phyloP scores from a whole-genome alignment of 257 asterid genomes.

The Thymus mandschuricus region DNA sequence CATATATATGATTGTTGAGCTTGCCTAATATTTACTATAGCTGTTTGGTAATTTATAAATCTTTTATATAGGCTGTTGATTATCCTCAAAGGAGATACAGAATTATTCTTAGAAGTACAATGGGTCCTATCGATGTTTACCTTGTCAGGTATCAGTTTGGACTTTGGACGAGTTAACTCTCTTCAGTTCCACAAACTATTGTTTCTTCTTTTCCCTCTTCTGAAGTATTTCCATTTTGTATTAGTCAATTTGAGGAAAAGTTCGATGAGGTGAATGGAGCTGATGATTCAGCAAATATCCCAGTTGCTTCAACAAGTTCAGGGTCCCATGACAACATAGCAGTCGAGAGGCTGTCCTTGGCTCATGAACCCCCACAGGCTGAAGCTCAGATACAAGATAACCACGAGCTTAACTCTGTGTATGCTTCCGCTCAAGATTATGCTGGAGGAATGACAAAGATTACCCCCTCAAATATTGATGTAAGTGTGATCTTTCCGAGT shows the following conservation, averaged over 20 bases:
- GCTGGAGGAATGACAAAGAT: conserved; percentile 81
- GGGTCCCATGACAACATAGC: conserved; percentile 59
- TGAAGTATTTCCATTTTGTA: conserved; percentile 28
- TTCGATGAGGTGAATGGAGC: conserved; percentile 73
- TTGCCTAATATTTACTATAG: conserved; percentile 24
- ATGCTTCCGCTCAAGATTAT: conserved; percentile 60
- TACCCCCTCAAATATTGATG: conserved; percentile 78
- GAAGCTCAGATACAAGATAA: conserved; percentile 55
- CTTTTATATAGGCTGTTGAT: conserved; percentile 70
- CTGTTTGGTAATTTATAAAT: conserved; percentile 27
- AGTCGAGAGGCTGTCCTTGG: conserved; percentile 38
- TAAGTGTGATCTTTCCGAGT: conserved; percentile 42
- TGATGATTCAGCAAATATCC: conserved; percentile 57
- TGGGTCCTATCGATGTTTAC: conserved; percentile 96
- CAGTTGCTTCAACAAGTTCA: conserved; percentile 67
- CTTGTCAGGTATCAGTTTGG: conserved; percentile 74
- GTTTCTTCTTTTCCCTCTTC: conserved; percentile 1
- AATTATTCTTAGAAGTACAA: conserved; percentile 94
- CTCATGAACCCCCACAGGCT: conserved; percentile 41
- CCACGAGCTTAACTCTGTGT: conserved; percentile 40
- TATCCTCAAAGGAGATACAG: conserved; percentile 93
- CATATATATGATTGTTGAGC: conserved; percentile 8
- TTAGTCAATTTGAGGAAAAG: conserved; percentile 93
- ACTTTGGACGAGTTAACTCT: conserved; percentile 3
- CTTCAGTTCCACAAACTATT: conserved; percentile 23